These are phyloP conservation scores for Aotearoamyces nothofagi DNA, from an alignment of 2,329 filamentous ascomycete species.

Conservation along the genomic window DNA sequence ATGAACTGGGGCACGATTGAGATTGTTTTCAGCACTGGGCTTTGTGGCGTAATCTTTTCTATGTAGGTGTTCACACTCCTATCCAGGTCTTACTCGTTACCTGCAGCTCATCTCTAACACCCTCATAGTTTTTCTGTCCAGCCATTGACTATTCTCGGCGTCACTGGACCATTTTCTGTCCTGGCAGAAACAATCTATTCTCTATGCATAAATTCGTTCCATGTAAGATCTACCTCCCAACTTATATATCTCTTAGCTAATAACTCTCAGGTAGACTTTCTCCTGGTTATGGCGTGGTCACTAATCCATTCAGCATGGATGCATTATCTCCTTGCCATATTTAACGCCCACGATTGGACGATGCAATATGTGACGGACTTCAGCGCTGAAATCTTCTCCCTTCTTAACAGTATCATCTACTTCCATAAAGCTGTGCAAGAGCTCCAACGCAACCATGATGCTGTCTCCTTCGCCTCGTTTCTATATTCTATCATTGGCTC, in stretches of 20 bases:
- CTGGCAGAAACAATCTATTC: slow-evolving; percentile 50
- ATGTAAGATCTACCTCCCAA: slow-evolving; percentile 22
- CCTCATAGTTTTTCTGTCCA: slow-evolving; percentile 34
- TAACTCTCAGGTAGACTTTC: slow-evolving; percentile 34
- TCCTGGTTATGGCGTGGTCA: slow-evolving; percentile 55
- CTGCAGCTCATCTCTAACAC: slow-evolving; percentile 1
- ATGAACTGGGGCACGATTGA: slow-evolving; percentile 51
- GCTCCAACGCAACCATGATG: slow-evolving; percentile 39
- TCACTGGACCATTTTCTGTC: slow-evolving; percentile 53
- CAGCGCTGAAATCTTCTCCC: slow-evolving; percentile 49
- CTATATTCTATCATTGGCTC: slow-evolving; percentile 50
- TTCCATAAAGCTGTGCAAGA: slow-evolving; percentile 54
- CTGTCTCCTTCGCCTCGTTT: slow-evolving; percentile 44
- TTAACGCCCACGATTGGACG: slow-evolving; percentile 56
- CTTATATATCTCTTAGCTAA: neutral
- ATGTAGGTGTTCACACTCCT: slow-evolving; percentile 32
- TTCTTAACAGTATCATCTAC: slow-evolving; percentile 53
- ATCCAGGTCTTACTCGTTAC: no score
- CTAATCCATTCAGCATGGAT: slow-evolving; percentile 52
- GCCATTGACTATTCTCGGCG: slow-evolving; percentile 48
- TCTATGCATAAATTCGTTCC: slow-evolving; percentile 37
- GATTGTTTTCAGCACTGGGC: slow-evolving; percentile 48
- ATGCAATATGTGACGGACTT: slow-evolving; percentile 57
- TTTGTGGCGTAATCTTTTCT: slow-evolving; percentile 48
- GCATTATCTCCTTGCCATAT: slow-evolving; percentile 45